phyloP scores from a whole-genome alignment of 148 eudicot species.

The Amaranthus palmeri region DNA sequence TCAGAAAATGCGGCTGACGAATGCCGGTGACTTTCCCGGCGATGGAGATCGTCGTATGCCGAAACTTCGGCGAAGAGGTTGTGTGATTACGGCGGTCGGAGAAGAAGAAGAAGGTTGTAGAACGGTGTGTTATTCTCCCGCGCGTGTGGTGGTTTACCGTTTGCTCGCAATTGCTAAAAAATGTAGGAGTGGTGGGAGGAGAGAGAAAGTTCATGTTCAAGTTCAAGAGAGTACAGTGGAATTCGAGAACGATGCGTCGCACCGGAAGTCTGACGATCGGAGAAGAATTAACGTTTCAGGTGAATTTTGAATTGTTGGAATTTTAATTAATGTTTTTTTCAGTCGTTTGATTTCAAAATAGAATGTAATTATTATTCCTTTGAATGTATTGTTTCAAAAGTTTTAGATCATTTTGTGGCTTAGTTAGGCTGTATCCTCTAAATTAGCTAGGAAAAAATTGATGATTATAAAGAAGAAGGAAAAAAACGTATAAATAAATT shows the following conservation, averaged over 20 bases:
- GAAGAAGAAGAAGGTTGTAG: constrained; percentile 18
- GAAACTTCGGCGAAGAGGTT: constrained; percentile 13
- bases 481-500: too few relatives aligned
- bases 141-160: constrained; percentile 26
- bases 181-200: constrained; percentile 14
- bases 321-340: neutral
- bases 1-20: constrained; percentile 9
- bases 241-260: neutral
- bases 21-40: constrained; percentile 2
- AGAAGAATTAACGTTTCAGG: constrained; percentile 17
- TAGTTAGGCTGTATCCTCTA: too few relatives aligned
- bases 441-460: too few relatives aligned
- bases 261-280: neutral
- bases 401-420: too few relatives aligned
- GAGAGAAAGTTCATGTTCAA: constrained; percentile 13
- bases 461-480: too few relatives aligned
- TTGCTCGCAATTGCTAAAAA: constrained; percentile 20
- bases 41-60: neutral
- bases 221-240: neutral
- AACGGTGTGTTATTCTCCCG: constrained; percentile 33
- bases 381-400: too few relatives aligned
- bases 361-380: neutral
- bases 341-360: neutral
- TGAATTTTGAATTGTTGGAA: neutral
- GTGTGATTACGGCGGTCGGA: neutral